Evolutionary conservation across 192 early-diverging fungal species (phyloP).

Genomic region (Rhizophlyctis rosea): DNA sequence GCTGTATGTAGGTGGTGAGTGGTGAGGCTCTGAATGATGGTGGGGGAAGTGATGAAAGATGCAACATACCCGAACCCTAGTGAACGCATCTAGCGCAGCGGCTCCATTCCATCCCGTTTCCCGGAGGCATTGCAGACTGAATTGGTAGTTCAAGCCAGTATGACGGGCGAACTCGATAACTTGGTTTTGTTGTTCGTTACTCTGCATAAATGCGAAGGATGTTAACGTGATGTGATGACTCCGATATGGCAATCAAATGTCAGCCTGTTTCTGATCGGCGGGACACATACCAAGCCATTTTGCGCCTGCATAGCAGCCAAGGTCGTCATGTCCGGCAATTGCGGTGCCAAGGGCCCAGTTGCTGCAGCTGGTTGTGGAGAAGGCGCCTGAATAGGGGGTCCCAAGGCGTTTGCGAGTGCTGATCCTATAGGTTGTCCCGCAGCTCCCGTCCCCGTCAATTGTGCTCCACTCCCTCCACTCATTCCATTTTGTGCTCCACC

Average conservation of each 20-base stretch:
- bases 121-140: conserved; percentile 34
- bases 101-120: conserved; percentile 28
- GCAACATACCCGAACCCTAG: conserved; percentile 31
- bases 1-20: no score
- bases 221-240: neutral
- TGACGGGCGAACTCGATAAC: conserved; percentile 27
- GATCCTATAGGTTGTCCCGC: no score
- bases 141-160: conserved; percentile 39
- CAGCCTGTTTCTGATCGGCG: no score
- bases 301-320: conserved; percentile 20
- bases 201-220: conserved; percentile 20
- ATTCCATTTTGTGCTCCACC: no score
- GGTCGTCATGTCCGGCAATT: conserved; percentile 13
- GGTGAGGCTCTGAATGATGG: no score
- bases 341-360: neutral
- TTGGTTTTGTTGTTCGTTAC: conserved; percentile 23
- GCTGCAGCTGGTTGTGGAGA: neutral
- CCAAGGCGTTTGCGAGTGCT: neutral
- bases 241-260: no score
- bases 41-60: no score
- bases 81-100: conserved; percentile 29
- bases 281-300: conserved; percentile 22
- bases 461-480: no score
- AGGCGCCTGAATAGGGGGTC: neutral
- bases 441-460: no score